phyloP scores from a whole-genome alignment of 495 filamentous ascomycete genomes.

The Aspergillus wentii region DNA sequence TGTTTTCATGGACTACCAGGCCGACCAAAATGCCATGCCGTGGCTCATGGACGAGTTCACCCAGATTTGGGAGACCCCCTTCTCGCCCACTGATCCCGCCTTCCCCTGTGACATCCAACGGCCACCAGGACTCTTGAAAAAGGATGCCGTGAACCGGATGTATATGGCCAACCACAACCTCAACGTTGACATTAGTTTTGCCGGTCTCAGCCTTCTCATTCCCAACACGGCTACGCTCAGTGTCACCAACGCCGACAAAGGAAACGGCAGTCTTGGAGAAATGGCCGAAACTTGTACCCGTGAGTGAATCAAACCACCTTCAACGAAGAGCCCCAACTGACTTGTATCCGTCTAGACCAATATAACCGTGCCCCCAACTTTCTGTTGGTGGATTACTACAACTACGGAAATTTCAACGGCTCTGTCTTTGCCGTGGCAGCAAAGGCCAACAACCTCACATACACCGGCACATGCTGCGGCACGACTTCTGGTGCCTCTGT shows the following conservation, averaged over 20 bases:
- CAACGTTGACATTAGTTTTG: slow-evolving; percentile 64
- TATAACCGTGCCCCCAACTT: slow-evolving; percentile 80
- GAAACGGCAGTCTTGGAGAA: slow-evolving; percentile 64
- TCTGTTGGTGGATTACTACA: slow-evolving; percentile 87
- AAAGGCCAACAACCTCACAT: slow-evolving; percentile 78
- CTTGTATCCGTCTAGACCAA: slow-evolving; percentile 19
- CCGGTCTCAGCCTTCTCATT: slow-evolving; percentile 59
- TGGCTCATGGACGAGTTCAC: slow-evolving; percentile 63
- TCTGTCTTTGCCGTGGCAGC: slow-evolving; percentile 91
- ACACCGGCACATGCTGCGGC: slow-evolving; percentile 71
- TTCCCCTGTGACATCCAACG: slow-evolving; percentile 59
- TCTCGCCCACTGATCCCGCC: slow-evolving; percentile 50
- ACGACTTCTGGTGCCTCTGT: slow-evolving; percentile 23
- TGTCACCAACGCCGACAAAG: slow-evolving; percentile 61
- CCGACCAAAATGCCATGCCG: slow-evolving; percentile 70
- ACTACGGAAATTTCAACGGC: slow-evolving; percentile 64
- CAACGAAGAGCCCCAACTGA: too few relatives aligned
- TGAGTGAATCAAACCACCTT: too few relatives aligned
- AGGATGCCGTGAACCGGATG: slow-evolving; percentile 56
- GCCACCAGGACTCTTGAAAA: slow-evolving; percentile 50
- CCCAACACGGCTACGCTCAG: slow-evolving; percentile 65
- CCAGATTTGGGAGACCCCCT: slow-evolving; percentile 65
- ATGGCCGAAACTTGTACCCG: slow-evolving; percentile 65
- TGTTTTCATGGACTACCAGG: slow-evolving; percentile 77
- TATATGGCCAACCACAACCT: slow-evolving; percentile 94